Conservation (phyloP, 345 rosid species). For the Citrus cavaleriei region DNA sequence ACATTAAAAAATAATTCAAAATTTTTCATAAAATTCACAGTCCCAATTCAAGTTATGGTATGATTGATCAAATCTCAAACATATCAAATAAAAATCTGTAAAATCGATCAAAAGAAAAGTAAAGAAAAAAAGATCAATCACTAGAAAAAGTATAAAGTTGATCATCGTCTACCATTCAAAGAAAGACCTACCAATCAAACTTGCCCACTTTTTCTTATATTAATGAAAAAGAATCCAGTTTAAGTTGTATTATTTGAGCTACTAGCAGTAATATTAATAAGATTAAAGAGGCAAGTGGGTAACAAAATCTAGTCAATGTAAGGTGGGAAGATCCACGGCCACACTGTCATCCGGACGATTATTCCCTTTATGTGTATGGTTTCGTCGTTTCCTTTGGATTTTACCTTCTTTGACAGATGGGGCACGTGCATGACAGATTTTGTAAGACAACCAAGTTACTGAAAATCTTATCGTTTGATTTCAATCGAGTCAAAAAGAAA, state of each 20-base stretch:
- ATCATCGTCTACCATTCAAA: conserved; percentile 45
- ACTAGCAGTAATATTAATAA: background rate
- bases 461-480: conserved; percentile 21
- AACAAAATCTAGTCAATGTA: conserved; percentile 19
- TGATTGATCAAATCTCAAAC: background rate
- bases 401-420: conserved; percentile 40
- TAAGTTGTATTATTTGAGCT: background rate
- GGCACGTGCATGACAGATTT: conserved; percentile 53
- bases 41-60: background rate
- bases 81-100: background rate
- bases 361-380: conserved; percentile 46
- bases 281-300: conserved; percentile 16
- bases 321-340: conserved; percentile 13
- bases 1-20: no score
- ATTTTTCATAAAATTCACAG: background rate
- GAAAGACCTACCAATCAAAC: conserved; percentile 29
- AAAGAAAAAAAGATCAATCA: conserved; percentile 1
- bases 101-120: conserved; percentile 14
- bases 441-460: conserved; percentile 24
- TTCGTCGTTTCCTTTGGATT: conserved; percentile 70
- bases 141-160: conserved; percentile 21
- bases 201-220: background rate
- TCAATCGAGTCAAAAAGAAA: background rate
- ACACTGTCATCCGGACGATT: conserved; percentile 47
- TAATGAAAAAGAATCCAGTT: background rate